Evolutionary conservation across 495 filamentous ascomycete genomes (phyloP).

Genomic region (Neurospora hispaniola): DNA sequence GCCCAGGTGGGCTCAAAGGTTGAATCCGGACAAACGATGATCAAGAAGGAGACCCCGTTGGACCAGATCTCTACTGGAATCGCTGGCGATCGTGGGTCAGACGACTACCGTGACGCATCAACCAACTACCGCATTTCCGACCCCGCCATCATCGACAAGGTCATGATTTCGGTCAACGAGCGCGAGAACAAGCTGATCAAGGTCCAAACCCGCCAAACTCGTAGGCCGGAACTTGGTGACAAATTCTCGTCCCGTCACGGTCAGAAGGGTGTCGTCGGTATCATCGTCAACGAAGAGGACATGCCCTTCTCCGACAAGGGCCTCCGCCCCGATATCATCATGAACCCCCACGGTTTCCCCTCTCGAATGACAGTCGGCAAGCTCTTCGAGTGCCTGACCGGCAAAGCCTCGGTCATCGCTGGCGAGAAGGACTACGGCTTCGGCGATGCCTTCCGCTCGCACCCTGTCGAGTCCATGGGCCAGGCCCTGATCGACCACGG

Average conservation of each 20-base stretch:
- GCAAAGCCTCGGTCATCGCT: conserved; percentile 80
- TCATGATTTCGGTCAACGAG: conserved; percentile 82
- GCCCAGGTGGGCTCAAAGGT: conserved; percentile 73
- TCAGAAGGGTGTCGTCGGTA: conserved; percentile 97
- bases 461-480: conserved; percentile 83
- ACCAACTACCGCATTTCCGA: conserved; percentile 78
- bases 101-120: conserved; percentile 55
- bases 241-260: conserved; percentile 98
- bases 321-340: conserved; percentile 93
- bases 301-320: conserved; percentile 93
- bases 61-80: conserved; percentile 56
- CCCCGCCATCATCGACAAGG: conserved; percentile 83
- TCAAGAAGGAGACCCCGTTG: conserved; percentile 75
- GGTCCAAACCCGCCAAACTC: conserved; percentile 83
- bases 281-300: conserved; percentile 90
- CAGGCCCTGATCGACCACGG: conserved; percentile 73
- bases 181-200: conserved; percentile 73
- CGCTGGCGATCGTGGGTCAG: conserved; percentile 50
- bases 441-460: conserved; percentile 91
- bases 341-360: conserved; percentile 99
- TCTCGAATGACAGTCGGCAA: conserved; percentile 99
- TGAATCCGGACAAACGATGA: conserved; percentile 63
- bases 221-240: conserved; percentile 88
- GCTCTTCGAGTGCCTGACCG: conserved; percentile 88
- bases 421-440: conserved; percentile 68